These are phyloP conservation scores for Rostrohypoxylon terebratum DNA, from an alignment of 495 filamentous ascomycete species.

Conservation along the genomic window DNA sequence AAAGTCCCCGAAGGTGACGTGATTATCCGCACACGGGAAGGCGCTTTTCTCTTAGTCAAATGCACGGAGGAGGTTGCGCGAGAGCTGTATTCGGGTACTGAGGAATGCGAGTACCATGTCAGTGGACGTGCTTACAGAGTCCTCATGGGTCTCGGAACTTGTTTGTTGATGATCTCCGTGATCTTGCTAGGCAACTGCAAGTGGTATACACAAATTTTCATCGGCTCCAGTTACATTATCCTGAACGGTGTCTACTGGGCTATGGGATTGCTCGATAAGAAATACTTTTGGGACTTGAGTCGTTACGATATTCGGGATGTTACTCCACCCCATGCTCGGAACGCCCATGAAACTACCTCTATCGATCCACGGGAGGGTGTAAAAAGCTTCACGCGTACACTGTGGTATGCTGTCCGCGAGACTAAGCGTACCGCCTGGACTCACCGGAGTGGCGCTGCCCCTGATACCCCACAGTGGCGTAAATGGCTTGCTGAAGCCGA, in stretches of 20 bases:
- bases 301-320: constrained; percentile 56
- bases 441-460: constrained; percentile 59
- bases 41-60: constrained; percentile 69
- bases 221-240: constrained; percentile 67
- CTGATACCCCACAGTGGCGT: constrained; percentile 62
- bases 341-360: constrained; percentile 46
- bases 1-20: constrained; percentile 69
- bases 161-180: constrained; percentile 70
- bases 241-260: constrained; percentile 72
- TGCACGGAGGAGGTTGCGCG: constrained; percentile 73
- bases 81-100: constrained; percentile 72
- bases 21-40: constrained; percentile 69
- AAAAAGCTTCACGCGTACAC: constrained; percentile 62
- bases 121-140: constrained; percentile 56
- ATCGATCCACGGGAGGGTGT: constrained; percentile 50
- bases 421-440: constrained; percentile 64
- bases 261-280: constrained; percentile 60
- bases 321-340: constrained; percentile 52
- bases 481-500: constrained; percentile 64
- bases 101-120: constrained; percentile 66
- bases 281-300: constrained; percentile 63
- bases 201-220: constrained; percentile 68
- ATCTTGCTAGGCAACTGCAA: constrained; percentile 71
- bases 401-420: constrained; percentile 68
- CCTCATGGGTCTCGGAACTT: constrained; percentile 68